Percentiles rank a stretch among this genome's conserved stretches.
phyloP scores from a whole-genome alignment of 352 stramenopile species.

The Phytophthora sp. region DNA sequence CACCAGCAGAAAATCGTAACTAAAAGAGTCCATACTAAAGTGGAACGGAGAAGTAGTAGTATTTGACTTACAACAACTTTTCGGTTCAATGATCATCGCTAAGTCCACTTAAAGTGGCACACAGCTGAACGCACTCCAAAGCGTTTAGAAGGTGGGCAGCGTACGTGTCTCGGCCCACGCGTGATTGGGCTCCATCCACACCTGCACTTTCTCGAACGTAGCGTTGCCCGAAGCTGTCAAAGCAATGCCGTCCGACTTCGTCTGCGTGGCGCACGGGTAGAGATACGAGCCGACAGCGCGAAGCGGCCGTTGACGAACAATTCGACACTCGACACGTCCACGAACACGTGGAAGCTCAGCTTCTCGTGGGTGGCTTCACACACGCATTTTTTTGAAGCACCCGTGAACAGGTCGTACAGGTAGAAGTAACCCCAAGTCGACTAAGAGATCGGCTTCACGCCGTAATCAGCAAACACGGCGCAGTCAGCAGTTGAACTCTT shows the following conservation, averaged over 20 bases:
- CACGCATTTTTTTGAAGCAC: constrained; percentile 24
- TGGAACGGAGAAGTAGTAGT: no score
- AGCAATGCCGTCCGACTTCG: constrained; percentile 62
- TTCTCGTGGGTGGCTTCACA: constrained; percentile 52
- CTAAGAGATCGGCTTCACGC: constrained; percentile 39
- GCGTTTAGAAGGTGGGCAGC: constrained; percentile 41
- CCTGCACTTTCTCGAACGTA: constrained; percentile 66
- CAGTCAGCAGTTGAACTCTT: constrained; percentile 58
- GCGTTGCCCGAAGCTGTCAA: constrained; percentile 47
- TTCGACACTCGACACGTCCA: constrained; percentile 73
- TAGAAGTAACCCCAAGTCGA: constrained; percentile 61
- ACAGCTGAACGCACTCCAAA: no score
- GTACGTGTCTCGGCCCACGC: constrained; percentile 57
- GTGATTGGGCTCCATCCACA: constrained; percentile 71
- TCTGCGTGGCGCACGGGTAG: constrained; percentile 60
- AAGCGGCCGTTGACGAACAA: constrained; percentile 80
- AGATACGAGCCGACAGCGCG: constrained; percentile 65
- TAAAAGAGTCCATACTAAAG: no score
- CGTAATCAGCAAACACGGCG: constrained; percentile 46
- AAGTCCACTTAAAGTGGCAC: no score
- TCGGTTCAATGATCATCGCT: no score
- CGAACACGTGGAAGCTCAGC: constrained; percentile 66
- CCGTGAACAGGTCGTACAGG: constrained; percentile 56
- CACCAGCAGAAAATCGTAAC: no score
- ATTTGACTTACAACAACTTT: no score